phyloP scores from a whole-genome alignment of 164 flowering plant genomes.

The Paratinospora sagittata region DNA sequence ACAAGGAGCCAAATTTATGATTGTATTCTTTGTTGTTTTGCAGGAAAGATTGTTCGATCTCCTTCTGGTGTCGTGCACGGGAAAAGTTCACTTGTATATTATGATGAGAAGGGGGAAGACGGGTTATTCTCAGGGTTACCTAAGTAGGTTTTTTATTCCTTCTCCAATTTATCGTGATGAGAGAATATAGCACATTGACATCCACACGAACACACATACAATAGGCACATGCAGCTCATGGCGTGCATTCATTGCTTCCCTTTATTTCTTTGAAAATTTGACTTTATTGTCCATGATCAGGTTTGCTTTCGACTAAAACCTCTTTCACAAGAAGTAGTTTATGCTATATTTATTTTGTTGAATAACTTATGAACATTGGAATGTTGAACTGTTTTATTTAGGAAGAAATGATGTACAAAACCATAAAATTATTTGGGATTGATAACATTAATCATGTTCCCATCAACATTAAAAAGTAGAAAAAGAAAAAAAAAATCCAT shows the following conservation, averaged over 20 bases:
- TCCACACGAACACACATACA: background rate
- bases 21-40: conserved; percentile 10
- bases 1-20: conserved; percentile 2
- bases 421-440: background rate
- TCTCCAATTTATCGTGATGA: background rate
- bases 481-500: background rate
- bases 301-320: background rate
- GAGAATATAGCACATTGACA: background rate
- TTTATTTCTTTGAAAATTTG: no score
- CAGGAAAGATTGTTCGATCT: conserved; percentile 86
- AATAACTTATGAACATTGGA: background rate
- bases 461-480: background rate
- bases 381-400: background rate
- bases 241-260: background rate
- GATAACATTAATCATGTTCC: background rate
- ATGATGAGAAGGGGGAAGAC: conserved; percentile 78
- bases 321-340: no score
- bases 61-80: conserved; percentile 95
- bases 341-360: background rate
- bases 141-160: conserved; percentile 43
- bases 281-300: no score
- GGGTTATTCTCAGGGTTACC: conserved; percentile 75
- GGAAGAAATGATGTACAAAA: background rate
- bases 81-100: conserved; percentile 74
- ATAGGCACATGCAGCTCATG: background rate